A percentile compares a stretch with the other conserved stretches of the same genome.
phyloP scores from a whole-genome alignment of 257 asterid genomes.

The Mentha longifolia region DNA sequence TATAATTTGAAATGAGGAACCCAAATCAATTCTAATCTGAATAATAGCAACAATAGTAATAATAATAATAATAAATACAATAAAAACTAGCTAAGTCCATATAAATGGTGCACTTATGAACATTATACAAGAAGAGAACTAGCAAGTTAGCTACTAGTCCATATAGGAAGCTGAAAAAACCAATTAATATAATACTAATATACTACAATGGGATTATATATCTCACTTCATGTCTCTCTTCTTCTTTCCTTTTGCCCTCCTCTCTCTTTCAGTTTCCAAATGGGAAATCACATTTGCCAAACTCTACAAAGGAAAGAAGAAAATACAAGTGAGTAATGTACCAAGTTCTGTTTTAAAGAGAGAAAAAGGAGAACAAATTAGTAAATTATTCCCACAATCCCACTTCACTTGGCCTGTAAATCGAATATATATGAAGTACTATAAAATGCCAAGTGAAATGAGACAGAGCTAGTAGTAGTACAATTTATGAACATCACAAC shows the following conservation, averaged over 20 bases:
- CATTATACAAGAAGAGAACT: conserved; percentile 13
- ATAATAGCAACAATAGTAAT: too few relatives aligned
- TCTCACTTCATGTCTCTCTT: neutral
- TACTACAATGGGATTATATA: conserved; percentile 28
- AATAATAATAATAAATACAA: neutral
- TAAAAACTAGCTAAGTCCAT: too few relatives aligned
- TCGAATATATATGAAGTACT: too few relatives aligned
- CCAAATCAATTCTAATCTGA: neutral
- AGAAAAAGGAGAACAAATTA: neutral
- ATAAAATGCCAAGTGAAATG: too few relatives aligned
- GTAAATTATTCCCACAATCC: too few relatives aligned
- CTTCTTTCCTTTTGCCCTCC: neutral
- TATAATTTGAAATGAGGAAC: neutral
- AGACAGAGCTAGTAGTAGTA: too few relatives aligned
- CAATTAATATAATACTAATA: conserved; percentile 3
- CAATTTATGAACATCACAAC: too few relatives aligned
- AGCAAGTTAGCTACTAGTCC: neutral
- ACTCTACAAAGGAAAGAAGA: conserved; percentile 46
- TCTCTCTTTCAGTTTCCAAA: conserved; percentile 50
- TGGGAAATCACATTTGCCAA: conserved; percentile 72
- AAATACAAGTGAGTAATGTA: neutral
- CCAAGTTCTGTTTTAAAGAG: too few relatives aligned
- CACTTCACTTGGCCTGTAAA: too few relatives aligned
- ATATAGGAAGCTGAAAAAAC: conserved; percentile 7
- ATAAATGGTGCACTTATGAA: too few relatives aligned